phyloP scores from a whole-genome alignment of 2,329 filamentous ascomycete genomes.

The Fragosphaeria purpurea region DNA sequence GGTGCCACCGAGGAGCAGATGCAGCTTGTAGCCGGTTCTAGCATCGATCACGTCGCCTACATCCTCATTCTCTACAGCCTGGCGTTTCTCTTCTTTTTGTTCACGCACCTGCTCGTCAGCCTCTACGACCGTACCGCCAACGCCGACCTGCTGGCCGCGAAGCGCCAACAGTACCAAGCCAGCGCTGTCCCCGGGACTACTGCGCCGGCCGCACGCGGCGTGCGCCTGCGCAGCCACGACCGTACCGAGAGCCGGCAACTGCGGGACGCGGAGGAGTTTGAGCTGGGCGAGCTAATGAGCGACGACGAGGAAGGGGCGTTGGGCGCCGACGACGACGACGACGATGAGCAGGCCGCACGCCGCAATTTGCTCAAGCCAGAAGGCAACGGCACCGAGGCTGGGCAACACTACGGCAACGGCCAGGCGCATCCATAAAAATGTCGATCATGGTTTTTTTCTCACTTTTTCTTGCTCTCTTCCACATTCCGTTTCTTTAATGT shows the following conservation, averaged over 20 bases:
- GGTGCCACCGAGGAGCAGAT: conserved; percentile 96
- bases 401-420: conserved; percentile 13
- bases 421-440: conserved; percentile 3
- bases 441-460: background rate
- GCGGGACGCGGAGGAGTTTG: conserved; percentile 82
- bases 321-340: conserved; percentile 61
- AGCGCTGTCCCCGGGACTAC: background rate
- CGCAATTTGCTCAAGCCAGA: conserved; percentile 24
- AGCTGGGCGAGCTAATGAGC: conserved; percentile 80
- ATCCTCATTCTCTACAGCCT: conserved; percentile 85
- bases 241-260: conserved; percentile 46
- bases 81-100: conserved; percentile 83
- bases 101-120: conserved; percentile 74
- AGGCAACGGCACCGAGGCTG: background rate
- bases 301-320: conserved; percentile 31
- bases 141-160: conserved; percentile 16
- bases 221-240: conserved; percentile 23
- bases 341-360: conserved; percentile 35
- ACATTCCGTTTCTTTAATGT: background rate
- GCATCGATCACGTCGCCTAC: conserved; percentile 84
- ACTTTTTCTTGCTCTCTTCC: background rate
- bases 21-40: conserved; percentile 59
- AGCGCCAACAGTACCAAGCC: conserved; percentile 4
- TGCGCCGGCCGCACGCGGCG: background rate
- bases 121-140: conserved; percentile 61